Conservation (phyloP, 371 early-diverging fungal genomes). For the Coemansia sp. region DNA sequence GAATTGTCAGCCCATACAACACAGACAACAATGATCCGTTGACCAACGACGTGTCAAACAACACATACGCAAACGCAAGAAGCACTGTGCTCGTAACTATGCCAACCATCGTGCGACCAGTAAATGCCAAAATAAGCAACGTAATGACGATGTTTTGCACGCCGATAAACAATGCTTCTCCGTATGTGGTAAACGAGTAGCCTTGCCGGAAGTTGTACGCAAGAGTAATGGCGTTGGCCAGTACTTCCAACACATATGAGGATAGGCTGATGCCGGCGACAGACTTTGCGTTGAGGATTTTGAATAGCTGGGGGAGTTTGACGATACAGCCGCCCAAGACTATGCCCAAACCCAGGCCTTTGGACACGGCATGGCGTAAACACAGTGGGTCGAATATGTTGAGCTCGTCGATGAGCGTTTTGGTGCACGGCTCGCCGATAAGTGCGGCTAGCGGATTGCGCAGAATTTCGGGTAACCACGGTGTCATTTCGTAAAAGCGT, state of each 20-base stretch:
- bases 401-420: conserved; percentile 64
- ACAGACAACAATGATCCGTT: conserved; percentile 56
- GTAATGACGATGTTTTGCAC: conserved; percentile 79
- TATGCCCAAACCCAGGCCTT: conserved; percentile 88
- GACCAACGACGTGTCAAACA: conserved; percentile 55
- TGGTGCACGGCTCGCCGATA: conserved; percentile 70
- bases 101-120: conserved; percentile 47
- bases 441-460: conserved; percentile 60
- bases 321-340: conserved; percentile 85
- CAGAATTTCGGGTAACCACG: conserved; percentile 46
- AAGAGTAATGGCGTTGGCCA: conserved; percentile 71
- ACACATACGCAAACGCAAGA: conserved; percentile 50
- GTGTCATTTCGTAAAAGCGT: neutral
- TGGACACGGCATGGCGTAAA: conserved; percentile 78
- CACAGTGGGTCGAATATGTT: conserved; percentile 68
- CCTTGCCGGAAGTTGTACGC: conserved; percentile 79
- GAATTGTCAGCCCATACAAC: conserved; percentile 79
- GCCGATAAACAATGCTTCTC: conserved; percentile 78
- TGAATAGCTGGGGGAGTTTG: conserved; percentile 94
- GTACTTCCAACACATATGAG: conserved; percentile 81
- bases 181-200: conserved; percentile 92
- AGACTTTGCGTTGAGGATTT: conserved; percentile 72
- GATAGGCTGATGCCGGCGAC: conserved; percentile 76
- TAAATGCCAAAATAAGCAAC: conserved; percentile 67
- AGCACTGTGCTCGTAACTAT: conserved; percentile 46